Percentiles rank a stretch among this genome's conserved stretches.
phyloP scores from a whole-genome alignment of 2,329 filamentous ascomycete species.

The Teratosphaeria destructans region DNA sequence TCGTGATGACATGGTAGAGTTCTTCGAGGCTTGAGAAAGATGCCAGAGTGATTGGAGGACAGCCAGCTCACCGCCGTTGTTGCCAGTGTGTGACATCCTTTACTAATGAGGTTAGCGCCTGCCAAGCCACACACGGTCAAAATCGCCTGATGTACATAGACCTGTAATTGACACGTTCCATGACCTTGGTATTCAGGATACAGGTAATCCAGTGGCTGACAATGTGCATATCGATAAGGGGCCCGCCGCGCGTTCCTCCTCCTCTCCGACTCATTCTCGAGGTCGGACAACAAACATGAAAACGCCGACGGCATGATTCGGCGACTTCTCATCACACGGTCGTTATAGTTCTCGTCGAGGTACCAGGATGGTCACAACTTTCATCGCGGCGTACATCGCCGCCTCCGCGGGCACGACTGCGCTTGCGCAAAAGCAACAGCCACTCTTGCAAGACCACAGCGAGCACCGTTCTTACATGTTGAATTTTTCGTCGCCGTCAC shows the following conservation, averaged over 20 bases:
- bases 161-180: too few relatives aligned
- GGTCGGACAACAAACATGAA: neutral
- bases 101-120: too few relatives aligned
- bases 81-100: too few relatives aligned
- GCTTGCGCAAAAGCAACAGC: neutral
- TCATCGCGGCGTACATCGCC: neutral
- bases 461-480: slow-evolving; percentile 11
- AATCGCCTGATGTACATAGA: too few relatives aligned
- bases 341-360: neutral
- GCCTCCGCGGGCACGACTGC: neutral
- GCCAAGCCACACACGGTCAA: too few relatives aligned
- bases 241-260: neutral
- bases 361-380: neutral
- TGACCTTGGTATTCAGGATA: neutral
- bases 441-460: neutral
- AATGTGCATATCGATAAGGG: neutral
- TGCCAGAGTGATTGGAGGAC: too few relatives aligned
- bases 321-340: neutral
- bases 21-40: neutral
- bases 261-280: neutral
- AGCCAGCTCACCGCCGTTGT: too few relatives aligned
- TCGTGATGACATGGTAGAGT: neutral
- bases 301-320: neutral
- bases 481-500: slow-evolving; percentile 39
- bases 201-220: neutral